Conservation (phyloP, 2,329 filamentous ascomycete genomes). For the Penicillium brevicompactum region DNA sequence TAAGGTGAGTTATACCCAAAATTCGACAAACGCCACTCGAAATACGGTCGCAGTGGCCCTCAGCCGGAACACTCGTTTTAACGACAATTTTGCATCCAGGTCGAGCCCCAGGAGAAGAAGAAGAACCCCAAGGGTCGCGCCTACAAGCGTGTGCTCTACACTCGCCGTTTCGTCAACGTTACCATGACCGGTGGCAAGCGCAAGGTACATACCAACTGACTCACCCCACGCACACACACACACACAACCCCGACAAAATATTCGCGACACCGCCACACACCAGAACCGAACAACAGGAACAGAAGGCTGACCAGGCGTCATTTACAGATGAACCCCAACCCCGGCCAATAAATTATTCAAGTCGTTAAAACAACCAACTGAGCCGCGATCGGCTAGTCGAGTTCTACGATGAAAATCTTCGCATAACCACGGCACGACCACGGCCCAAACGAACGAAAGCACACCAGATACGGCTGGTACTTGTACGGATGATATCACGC, state of each 20-base stretch:
- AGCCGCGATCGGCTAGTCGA: conserved; percentile 26
- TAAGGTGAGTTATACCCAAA: conserved; percentile 33
- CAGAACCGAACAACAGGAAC: conserved; percentile 7
- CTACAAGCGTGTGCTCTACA: conserved; percentile 96
- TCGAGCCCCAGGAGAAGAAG: conserved; percentile 71
- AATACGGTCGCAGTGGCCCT: conserved; percentile 8
- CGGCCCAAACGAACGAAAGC: conserved; percentile 28
- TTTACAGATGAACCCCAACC: conserved; percentile 82
- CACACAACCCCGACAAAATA: conserved; percentile 24
- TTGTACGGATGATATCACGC: conserved; percentile 34
- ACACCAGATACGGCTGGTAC: conserved; percentile 29
- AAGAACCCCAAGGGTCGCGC: conserved; percentile 97
- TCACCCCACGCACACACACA: conserved; percentile 14
- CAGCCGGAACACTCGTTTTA: conserved; percentile 18
- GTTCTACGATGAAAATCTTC: conserved; percentile 26
- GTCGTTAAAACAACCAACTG: conserved; percentile 25
- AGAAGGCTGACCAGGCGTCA: conserved; percentile 17
- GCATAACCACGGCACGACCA: conserved; percentile 22
- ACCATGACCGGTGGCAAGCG: conserved; percentile 97
- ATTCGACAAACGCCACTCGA: conserved; percentile 15
- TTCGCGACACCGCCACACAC: conserved; percentile 8
- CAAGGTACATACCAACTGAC: conserved; percentile 65
- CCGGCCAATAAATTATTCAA: conserved; percentile 61
- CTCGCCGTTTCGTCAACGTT: conserved; percentile 97
- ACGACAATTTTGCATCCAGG: conserved; percentile 24